Percentiles rank a stretch among this genome's conserved stretches.
These are phyloP conservation scores for Cokeromyces recurvatus DNA, from an alignment of 371 early-diverging fungal species.

Conservation along the genomic window DNA sequence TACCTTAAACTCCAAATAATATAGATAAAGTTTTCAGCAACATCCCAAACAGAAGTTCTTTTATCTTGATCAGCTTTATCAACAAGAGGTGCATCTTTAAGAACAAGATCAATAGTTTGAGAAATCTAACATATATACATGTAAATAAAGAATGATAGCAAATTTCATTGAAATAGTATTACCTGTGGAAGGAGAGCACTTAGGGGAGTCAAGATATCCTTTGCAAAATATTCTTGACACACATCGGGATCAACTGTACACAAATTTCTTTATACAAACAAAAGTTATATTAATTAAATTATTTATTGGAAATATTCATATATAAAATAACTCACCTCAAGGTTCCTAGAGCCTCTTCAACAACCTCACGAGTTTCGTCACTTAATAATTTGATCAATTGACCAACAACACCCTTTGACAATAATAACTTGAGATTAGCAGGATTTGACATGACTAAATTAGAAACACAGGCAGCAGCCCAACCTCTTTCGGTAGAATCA, in stretches of 20 bases:
- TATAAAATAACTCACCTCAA: conserved; percentile 37
- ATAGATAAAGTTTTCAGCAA: conserved; percentile 71
- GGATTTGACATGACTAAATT: conserved; percentile 64
- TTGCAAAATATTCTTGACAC: conserved; percentile 62
- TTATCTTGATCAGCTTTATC: conserved; percentile 48
- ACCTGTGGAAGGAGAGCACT: conserved; percentile 45
- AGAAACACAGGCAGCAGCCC: conserved; percentile 86
- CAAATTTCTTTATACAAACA: conserved; percentile 61
- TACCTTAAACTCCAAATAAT: conserved; percentile 62
- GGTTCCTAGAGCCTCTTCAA: conserved; percentile 76
- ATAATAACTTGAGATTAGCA: conserved; percentile 61
- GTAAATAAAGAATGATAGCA: not conserved
- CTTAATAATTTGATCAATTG: conserved; percentile 65
- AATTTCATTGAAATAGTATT: not conserved
- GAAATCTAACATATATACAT: conserved; percentile 37
- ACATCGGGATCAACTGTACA: conserved; percentile 58
- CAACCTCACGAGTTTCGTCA: conserved; percentile 69
- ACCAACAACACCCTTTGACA: conserved; percentile 66
- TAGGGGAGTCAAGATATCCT: conserved; percentile 62
- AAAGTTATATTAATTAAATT: not conserved
- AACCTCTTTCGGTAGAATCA: conserved; percentile 75
- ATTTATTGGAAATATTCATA: no score
- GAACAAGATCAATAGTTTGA: conserved; percentile 39
- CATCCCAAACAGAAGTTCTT: conserved; percentile 61
- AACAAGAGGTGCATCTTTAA: conserved; percentile 40